Conservation (phyloP, 2,329 filamentous ascomycete species). For the Alternaria tenuissima region DNA sequence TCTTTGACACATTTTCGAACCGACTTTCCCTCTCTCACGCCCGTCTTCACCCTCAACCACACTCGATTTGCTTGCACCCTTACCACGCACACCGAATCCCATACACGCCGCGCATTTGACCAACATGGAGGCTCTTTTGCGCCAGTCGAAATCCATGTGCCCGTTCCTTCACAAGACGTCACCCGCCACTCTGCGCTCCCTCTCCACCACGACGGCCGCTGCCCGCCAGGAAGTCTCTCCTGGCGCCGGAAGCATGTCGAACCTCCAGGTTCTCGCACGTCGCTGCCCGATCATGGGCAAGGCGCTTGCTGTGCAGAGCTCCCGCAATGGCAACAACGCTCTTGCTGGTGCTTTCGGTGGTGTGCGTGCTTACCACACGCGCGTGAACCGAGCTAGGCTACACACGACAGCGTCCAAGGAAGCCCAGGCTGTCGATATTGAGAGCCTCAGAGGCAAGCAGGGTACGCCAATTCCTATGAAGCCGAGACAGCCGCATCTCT, state of each 20-base stretch:
- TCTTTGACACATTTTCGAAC: constrained; percentile 23
- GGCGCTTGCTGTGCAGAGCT: constrained; percentile 84
- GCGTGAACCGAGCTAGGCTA: constrained; percentile 72
- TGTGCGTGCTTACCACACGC: constrained; percentile 58
- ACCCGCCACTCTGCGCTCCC: constrained; percentile 85
- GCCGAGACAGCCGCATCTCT: background rate
- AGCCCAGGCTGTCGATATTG: constrained; percentile 76
- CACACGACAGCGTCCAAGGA: constrained; percentile 82
- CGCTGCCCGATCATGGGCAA: constrained; percentile 99
- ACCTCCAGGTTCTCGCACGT: constrained; percentile 90
- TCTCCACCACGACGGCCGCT: constrained; percentile 78
- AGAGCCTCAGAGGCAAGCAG: constrained; percentile 47
- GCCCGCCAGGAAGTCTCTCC: constrained; percentile 70
- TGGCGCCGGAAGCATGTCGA: constrained; percentile 93
- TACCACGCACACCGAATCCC: background rate
- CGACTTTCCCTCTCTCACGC: constrained; percentile 8
- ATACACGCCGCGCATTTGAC: constrained; percentile 24
- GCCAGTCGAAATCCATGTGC: constrained; percentile 96
- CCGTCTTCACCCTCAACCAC: background rate
- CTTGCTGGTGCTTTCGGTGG: constrained; percentile 61
- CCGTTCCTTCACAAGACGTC: constrained; percentile 96
- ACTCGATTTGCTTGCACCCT: background rate
- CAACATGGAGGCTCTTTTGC: constrained; percentile 89
- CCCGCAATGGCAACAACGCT: constrained; percentile 57
- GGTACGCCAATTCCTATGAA: constrained; percentile 47